Base-by-base conservation (phyloP, 2,329 filamentous ascomycete genomes). In the Pestalotiopsis sp. region DNA sequence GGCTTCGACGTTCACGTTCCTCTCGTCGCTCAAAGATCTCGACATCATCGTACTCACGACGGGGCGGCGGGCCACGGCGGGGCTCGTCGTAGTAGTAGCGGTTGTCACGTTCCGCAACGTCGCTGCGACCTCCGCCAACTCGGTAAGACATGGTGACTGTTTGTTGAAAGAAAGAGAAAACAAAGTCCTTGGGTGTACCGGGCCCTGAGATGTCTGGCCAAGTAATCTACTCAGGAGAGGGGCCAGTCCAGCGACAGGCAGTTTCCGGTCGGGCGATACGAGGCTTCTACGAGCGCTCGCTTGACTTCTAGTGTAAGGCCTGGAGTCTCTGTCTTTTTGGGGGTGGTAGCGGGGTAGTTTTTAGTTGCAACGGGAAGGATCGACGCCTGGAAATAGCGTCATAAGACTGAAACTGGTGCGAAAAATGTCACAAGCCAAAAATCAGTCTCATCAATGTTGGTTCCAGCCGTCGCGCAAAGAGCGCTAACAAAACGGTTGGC, bases 81-180 rank as follows among this genome's bases (percentile, higher is more conserved):
- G 74, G 66, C n/a, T 36, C 58, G 12, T 63, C 66, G 20, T 39
- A 58, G 14, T 62, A 63, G 72, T 82, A 83, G 69, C 82, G 83
- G 69, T 4, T 31, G 14, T 86, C 84, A 71, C 82, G 81, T 70
- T 86, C 84, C 70, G 84, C 83, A 68, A 84, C 81, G 9, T 84
- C 84, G 73, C 73, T 76, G 66, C 71, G 76, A 71, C 69, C 67
- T 45, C 27, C 62, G 31, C 65, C 65, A 27, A 49, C 73, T 71
- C 76, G 74, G 67, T 76, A 76, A 52, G 76, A 71, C 76, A 73
- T 74, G 41, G 23, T 61, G 62, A 56, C 27, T 56, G 41, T 23
- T 49, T 39, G 62, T 57, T 36, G 17, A 12, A 31, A 13, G 20
- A 17, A 58, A 23, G 14, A 20, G 7, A 58, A 58, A 27, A 27